phyloP scores from a whole-genome alignment of 1,284 basidiomycete genomes.

The Cerrena zonata region DNA sequence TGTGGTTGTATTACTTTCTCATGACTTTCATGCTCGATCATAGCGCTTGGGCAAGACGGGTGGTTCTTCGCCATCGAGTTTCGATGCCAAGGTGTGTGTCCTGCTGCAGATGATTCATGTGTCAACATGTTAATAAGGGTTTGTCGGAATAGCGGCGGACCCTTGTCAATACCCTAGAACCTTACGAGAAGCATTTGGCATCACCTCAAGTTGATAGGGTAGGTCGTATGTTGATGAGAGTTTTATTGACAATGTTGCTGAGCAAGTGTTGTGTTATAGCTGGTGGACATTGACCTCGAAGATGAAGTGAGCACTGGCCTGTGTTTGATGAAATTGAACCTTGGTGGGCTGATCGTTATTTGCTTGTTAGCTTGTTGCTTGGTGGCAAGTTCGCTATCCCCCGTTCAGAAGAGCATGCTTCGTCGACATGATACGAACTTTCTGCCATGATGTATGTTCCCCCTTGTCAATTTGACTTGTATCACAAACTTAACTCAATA shows the following conservation, averaged over 20 bases:
- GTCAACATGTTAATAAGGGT: too few relatives aligned
- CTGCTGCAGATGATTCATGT: too few relatives aligned
- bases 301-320: slow-evolving; percentile 48
- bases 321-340: too few relatives aligned
- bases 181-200: background rate
- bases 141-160: too few relatives aligned
- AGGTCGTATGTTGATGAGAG: background rate
- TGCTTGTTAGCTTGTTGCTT: slow-evolving; percentile 48
- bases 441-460: slow-evolving; percentile 37
- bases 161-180: too few relatives aligned
- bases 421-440: slow-evolving; percentile 30
- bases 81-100: too few relatives aligned
- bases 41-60: background rate
- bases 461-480: slow-evolving; percentile 4
- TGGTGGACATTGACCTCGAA: slow-evolving; percentile 39
- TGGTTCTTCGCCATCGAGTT: background rate
- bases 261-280: background rate
- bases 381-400: slow-evolving; percentile 53
- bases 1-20: too few relatives aligned
- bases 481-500: too few relatives aligned
- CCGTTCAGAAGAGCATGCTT: slow-evolving; percentile 47
- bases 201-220: background rate
- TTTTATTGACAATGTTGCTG: background rate
- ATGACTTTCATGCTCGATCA: background rate
- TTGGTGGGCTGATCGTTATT: too few relatives aligned